Base-by-base conservation (phyloP, 2,329 filamentous ascomycete genomes). In the Colletotrichum karsti region DNA sequence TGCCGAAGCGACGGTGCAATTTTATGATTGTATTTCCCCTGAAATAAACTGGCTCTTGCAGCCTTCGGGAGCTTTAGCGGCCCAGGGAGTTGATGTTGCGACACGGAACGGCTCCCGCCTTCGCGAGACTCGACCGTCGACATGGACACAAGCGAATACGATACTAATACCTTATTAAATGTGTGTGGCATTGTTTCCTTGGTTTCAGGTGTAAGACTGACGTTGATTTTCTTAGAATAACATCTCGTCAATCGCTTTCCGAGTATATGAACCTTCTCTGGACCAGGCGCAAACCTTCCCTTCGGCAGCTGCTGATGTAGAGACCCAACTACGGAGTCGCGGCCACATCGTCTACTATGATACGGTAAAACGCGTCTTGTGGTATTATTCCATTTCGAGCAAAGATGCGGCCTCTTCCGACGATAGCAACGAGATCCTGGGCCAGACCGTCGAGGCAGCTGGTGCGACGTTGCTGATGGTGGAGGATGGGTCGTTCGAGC, bases 91-190 rank as follows among this genome's bases (percentile, higher is more conserved):
- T 70, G 42, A 71, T 71, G 69, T 70, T 57, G 68, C 68, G 53
- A 58, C 55, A 65, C 59, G 58, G 56, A 67, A 67, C 22, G 26
- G 39, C 51, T 69, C 56, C 62, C 41, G 63, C 54, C 28, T 56
- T 62, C 22, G 63, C 66, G 55, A 54, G 44, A 56, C 75, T 71
- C 78, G 72, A 75, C 78, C 73, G 78, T 75, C 86, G 87, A 85
- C 76, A 90, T 90, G 88, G 88, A 90, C 79, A 84, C 85, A 78
- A 85, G 86, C 72, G 87, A 90, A 80, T 89, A 88, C 78, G 87
- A 88, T 75, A 90, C 88, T 76, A 90, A 90, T 79, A 84, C 83
- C 69, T 79, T 90, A 74, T 80, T 88, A 74, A 83, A 89, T 80
- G 88, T 90, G 72, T 74, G 85, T 81, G 18, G 37, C n/a, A n/a